Evolutionary conservation across 75 land plant species (phyloP).

Genomic region (Selaginella moellendorffii): DNA sequence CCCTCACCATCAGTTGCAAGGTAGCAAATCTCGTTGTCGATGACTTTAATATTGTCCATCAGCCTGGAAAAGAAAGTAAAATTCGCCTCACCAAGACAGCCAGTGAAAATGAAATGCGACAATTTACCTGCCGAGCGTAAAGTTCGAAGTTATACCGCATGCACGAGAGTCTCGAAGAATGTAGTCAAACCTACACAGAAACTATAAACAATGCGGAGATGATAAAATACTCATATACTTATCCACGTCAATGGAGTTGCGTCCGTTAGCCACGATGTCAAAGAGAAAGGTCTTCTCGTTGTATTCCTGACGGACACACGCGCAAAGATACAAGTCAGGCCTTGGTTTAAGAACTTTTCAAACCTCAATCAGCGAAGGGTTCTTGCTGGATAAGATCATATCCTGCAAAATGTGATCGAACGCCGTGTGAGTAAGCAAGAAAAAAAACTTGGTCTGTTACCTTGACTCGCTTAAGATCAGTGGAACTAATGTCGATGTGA

Average conservation of each 20-base stretch:
- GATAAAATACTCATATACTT: slow-evolving; percentile 43
- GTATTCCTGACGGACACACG: background rate
- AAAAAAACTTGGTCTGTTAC: slow-evolving; percentile 20
- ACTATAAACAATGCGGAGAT: background rate
- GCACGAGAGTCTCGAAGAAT: slow-evolving; percentile 80
- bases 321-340: background rate
- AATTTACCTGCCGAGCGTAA: slow-evolving; percentile 45
- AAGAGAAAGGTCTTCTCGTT: slow-evolving; percentile 73
- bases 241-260: slow-evolving; percentile 96
- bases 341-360: background rate
- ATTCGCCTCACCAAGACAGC: background rate
- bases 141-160: slow-evolving; percentile 73
- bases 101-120: background rate
- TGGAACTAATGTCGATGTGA: slow-evolving; percentile 57
- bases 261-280: slow-evolving; percentile 98
- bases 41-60: slow-evolving; percentile 73
- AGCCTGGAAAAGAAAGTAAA: slow-evolving; percentile 36
- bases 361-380: background rate
- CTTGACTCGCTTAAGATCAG: slow-evolving; percentile 39
- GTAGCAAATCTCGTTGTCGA: slow-evolving; percentile 89
- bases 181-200: slow-evolving; percentile 70
- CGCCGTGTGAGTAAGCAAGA: no score
- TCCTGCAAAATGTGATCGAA: background rate
- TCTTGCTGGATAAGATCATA: background rate
- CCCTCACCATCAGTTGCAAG: slow-evolving; percentile 42